Conservation (phyloP, 164 flowering plant species). For the Chimonanthus praecox region DNA sequence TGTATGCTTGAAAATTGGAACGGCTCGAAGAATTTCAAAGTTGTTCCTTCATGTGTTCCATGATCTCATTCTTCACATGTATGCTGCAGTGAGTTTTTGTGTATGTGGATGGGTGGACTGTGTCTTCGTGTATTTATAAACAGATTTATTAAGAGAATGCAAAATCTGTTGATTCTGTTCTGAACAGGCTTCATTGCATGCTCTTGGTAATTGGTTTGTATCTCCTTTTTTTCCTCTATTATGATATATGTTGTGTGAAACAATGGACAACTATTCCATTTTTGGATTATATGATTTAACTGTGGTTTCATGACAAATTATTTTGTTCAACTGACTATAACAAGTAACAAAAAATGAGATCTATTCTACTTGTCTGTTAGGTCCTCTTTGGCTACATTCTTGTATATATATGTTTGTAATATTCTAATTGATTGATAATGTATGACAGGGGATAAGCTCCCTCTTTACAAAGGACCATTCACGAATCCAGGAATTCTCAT, state of each 20-base stretch:
- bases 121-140: too few relatives aligned
- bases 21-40: too few relatives aligned
- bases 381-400: background rate
- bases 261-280: background rate
- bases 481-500: constrained; percentile 28
- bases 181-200: background rate
- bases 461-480: constrained; percentile 33
- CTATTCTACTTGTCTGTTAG: background rate
- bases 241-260: background rate
- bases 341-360: background rate
- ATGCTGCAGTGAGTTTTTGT: too few relatives aligned
- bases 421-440: background rate
- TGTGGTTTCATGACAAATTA: background rate
- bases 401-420: background rate
- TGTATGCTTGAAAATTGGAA: too few relatives aligned
- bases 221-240: background rate
- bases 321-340: too few relatives aligned
- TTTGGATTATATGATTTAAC: background rate
- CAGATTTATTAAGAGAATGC: too few relatives aligned
- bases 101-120: too few relatives aligned
- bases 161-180: too few relatives aligned
- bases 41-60: too few relatives aligned
- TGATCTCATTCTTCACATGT: too few relatives aligned
- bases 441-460: constrained; percentile 43
- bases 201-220: background rate